Evolutionary conservation across 2,329 filamentous ascomycete genomes (phyloP).

Genomic region (Calonectria pseudoturangicola): DNA sequence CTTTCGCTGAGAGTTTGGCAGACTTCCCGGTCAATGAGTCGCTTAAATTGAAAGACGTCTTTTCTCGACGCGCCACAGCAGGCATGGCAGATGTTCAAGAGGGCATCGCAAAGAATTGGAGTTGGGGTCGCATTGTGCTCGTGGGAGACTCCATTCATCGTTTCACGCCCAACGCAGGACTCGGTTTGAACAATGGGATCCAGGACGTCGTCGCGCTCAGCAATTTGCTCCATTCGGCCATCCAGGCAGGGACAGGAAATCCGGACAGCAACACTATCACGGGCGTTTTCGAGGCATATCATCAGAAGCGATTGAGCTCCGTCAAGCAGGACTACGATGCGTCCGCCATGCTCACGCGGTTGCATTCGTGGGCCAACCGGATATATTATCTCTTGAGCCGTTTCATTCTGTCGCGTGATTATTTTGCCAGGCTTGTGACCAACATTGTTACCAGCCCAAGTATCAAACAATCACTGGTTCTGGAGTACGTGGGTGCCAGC

Average conservation of each 20-base stretch:
- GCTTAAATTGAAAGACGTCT: conserved; percentile 6
- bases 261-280: conserved; percentile 27
- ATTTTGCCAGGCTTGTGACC: conserved; percentile 37
- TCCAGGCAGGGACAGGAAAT: conserved; percentile 4
- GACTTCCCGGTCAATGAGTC: neutral
- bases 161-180: conserved; percentile 48
- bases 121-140: conserved; percentile 45
- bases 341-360: conserved; percentile 47
- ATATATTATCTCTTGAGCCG: conserved; percentile 50
- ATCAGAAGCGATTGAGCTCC: conserved; percentile 36
- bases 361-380: conserved; percentile 53
- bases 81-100: conserved; percentile 40
- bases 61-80: conserved; percentile 18
- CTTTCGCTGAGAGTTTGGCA: conserved; percentile 4
- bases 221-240: conserved; percentile 27
- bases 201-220: conserved; percentile 27
- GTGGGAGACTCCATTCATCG: conserved; percentile 46
- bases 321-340: conserved; percentile 42
- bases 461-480: conserved; percentile 41
- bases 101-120: conserved; percentile 44
- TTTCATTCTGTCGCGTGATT: conserved; percentile 44
- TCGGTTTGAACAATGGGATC: conserved; percentile 45
- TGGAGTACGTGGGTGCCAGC: conserved; percentile 44
- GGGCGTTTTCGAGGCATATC: conserved; percentile 47
- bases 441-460: conserved; percentile 35